Percentiles rank a stretch among this genome's conserved stretches.
These are phyloP conservation scores for Hypoxylon trugodes DNA, from an alignment of 495 filamentous ascomycete species.

Conservation along the genomic window DNA sequence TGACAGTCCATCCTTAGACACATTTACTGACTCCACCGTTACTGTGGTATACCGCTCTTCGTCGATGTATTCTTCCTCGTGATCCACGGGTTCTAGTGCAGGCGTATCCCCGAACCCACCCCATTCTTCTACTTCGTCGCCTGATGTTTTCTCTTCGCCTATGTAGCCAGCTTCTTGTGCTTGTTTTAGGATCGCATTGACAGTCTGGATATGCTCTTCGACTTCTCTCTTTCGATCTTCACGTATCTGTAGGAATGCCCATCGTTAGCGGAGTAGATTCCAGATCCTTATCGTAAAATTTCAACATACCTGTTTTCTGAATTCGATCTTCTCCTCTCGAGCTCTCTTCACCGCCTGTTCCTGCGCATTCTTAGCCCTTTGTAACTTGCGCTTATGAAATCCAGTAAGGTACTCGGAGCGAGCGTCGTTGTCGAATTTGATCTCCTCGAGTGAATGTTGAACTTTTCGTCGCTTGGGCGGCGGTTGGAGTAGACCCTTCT, in stretches of 20 bases:
- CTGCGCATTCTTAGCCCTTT: slow-evolving; percentile 82
- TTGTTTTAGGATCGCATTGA: slow-evolving; percentile 69
- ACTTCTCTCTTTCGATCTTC: slow-evolving; percentile 81
- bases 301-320: slow-evolving; percentile 72
- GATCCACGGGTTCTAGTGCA: slow-evolving; percentile 63
- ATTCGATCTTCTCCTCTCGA: slow-evolving; percentile 72
- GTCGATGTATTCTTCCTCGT: slow-evolving; percentile 94
- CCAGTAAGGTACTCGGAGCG: slow-evolving; percentile 89
- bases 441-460: slow-evolving; percentile 70
- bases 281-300: background rate
- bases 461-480: slow-evolving; percentile 72
- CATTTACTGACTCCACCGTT: slow-evolving; percentile 88
- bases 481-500: slow-evolving; percentile 56
- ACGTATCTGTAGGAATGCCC: slow-evolving; percentile 65
- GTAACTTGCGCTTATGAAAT: slow-evolving; percentile 93
- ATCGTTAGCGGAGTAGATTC: slow-evolving; percentile 2
- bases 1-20: slow-evolving; percentile 75
- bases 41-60: slow-evolving; percentile 95
- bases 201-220: slow-evolving; percentile 76
- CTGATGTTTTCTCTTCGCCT: slow-evolving; percentile 42
- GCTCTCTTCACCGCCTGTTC: slow-evolving; percentile 76
- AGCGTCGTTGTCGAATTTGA: slow-evolving; percentile 80
- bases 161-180: slow-evolving; percentile 58
- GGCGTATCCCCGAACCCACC: slow-evolving; percentile 65
- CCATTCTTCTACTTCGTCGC: slow-evolving; percentile 64